Percentiles rank a stretch among this genome's conserved stretches.
Evolutionary conservation across 768 basidiomycete genomes (phyloP).

Genomic region (Mycena kentingensis): DNA sequence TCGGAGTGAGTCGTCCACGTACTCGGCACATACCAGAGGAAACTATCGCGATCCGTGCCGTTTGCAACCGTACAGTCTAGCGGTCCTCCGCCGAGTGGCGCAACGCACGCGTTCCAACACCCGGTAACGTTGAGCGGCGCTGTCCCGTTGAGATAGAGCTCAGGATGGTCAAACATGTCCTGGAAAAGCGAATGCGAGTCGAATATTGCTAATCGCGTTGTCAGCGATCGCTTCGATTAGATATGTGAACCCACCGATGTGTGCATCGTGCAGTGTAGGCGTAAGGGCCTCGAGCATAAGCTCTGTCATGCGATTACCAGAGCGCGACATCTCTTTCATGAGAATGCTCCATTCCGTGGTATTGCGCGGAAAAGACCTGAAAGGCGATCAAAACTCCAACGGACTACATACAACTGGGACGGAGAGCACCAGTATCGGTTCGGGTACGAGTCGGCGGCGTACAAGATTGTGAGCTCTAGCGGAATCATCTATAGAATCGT

Average conservation of each 20-base stretch:
- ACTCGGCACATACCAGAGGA: slow-evolving; percentile 50
- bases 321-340: slow-evolving; percentile 53
- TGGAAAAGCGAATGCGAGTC: slow-evolving; percentile 62
- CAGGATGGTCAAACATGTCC: slow-evolving; percentile 57
- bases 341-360: slow-evolving; percentile 58
- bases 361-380: slow-evolving; percentile 48
- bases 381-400: no score
- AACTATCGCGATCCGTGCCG: slow-evolving; percentile 56
- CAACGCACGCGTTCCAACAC: slow-evolving; percentile 29
- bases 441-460: slow-evolving; percentile 48
- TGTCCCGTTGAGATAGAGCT: slow-evolving; percentile 61
- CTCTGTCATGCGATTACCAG: slow-evolving; percentile 54
- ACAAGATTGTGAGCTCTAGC: slow-evolving; percentile 50
- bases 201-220: slow-evolving; percentile 47
- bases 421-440: slow-evolving; percentile 59
- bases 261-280: slow-evolving; percentile 50
- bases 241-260: slow-evolving; percentile 49
- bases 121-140: slow-evolving; percentile 62
- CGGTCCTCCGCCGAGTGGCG: slow-evolving; percentile 30
- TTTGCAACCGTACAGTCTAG: slow-evolving; percentile 38
- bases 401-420: no score
- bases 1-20: background rate
- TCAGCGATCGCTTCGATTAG: background rate
- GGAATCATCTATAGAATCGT: slow-evolving; percentile 52
- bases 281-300: slow-evolving; percentile 53